Evolutionary conservation across 768 basidiomycete species (phyloP).

Genomic region (Podaxis pistillaris): DNA sequence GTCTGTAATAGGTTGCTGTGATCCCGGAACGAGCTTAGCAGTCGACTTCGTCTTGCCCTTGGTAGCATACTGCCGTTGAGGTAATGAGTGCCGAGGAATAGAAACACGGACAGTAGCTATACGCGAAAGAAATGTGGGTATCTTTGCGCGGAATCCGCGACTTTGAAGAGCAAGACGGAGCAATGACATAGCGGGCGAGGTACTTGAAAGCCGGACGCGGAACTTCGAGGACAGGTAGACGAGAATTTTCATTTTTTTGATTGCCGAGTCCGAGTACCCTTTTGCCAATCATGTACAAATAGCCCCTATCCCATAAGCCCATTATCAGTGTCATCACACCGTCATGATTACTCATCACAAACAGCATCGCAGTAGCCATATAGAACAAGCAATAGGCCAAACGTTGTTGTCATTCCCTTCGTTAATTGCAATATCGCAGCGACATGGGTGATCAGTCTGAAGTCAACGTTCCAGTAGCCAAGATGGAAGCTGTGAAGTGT

Average conservation of each 20-base stretch:
- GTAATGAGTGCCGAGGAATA: not conserved
- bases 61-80: conserved; percentile 25
- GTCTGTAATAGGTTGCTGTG: conserved; percentile 57
- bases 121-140: not conserved
- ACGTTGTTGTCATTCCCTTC: not conserved
- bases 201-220: not conserved
- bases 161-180: conserved; percentile 7
- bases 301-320: not conserved
- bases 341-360: not conserved
- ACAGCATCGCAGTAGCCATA: not conserved
- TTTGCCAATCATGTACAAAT: not conserved
- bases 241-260: not conserved
- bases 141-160: not conserved
- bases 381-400: not conserved
- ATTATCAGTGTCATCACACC: too few relatives aligned
- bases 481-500: not conserved
- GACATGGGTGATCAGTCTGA: not conserved
- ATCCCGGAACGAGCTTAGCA: conserved; percentile 62
- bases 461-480: not conserved
- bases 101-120: not conserved
- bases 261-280: not conserved
- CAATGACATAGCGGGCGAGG: not conserved
- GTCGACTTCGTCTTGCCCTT: conserved; percentile 50
- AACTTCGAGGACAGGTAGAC: not conserved
- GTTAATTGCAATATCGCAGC: not conserved